These are phyloP conservation scores for Colletotrichum sp. DNA, from an alignment of 2,329 filamentous ascomycete genomes.

Conservation along the genomic window DNA sequence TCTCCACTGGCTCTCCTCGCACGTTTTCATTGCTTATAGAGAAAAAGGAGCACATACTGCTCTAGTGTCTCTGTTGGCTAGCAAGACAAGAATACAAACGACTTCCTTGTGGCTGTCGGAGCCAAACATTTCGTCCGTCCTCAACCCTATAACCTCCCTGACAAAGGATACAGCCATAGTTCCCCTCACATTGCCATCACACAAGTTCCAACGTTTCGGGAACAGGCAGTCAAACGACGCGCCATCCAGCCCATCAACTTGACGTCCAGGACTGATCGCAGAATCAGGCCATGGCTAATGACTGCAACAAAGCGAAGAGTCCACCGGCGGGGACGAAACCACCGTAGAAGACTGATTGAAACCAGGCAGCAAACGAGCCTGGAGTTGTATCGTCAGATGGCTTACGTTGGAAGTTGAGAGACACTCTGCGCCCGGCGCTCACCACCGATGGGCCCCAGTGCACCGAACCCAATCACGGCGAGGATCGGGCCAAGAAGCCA, in stretches of 20 bases:
- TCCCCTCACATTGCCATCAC: rapidly evolving
- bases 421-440: not conserved
- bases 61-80: rapidly evolving
- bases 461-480: not conserved
- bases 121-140: not conserved
- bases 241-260: not conserved
- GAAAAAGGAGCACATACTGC: not conserved
- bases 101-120: rapidly evolving
- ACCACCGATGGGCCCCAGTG: not conserved
- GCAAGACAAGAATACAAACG: not conserved
- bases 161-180: not conserved
- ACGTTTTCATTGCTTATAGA: not conserved
- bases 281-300: rapidly evolving
- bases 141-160: not conserved
- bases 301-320: rapidly evolving
- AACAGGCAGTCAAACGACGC: not conserved
- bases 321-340: not conserved
- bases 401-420: too few species aligned
- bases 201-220: rapidly evolving
- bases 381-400: not conserved
- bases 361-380: not conserved
- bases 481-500: not conserved
- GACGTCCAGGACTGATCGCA: rapidly evolving
- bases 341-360: not conserved
- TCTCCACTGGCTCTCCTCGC: not conserved